These are phyloP conservation scores for Dalbergia oliveri DNA, from an alignment of 306 rosid species.

Conservation along the genomic window DNA sequence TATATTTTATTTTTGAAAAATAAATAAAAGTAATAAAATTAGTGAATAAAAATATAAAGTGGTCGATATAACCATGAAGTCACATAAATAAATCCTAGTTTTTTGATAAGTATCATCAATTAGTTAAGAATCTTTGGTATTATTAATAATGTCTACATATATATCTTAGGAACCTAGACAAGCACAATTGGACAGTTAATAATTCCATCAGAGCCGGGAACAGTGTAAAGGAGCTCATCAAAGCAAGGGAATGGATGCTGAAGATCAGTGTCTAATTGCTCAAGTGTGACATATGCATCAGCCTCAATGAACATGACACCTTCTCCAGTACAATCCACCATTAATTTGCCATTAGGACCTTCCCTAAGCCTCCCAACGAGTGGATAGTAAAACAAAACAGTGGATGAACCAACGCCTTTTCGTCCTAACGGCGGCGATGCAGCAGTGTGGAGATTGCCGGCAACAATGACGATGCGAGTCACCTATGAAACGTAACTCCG, in stretches of 20 bases:
- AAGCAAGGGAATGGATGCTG: slow-evolving; percentile 59
- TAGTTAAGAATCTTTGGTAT: too few relatives aligned
- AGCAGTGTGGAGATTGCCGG: too few relatives aligned
- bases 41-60: too few relatives aligned
- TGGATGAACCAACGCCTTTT: too few relatives aligned
- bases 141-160: neutral
- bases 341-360: slow-evolving; percentile 23
- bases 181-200: slow-evolving; percentile 48
- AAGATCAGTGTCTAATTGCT: slow-evolving; percentile 45
- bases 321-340: slow-evolving; percentile 59
- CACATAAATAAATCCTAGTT: too few relatives aligned
- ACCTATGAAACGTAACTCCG: too few relatives aligned
- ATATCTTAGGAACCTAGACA: slow-evolving; percentile 44
- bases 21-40: too few relatives aligned
- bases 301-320: slow-evolving; percentile 57
- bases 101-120: too few relatives aligned
- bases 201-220: slow-evolving; percentile 50
- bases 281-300: slow-evolving; percentile 34
- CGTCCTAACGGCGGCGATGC: too few relatives aligned
- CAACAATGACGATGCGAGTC: too few relatives aligned
- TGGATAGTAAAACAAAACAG: slow-evolving; percentile 36
- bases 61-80: too few relatives aligned
- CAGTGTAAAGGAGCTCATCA: slow-evolving; percentile 51
- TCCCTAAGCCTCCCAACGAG: slow-evolving; percentile 35
- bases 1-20: too few relatives aligned